These are phyloP conservation scores for Aspergillus olivimuriae DNA, from an alignment of 495 filamentous ascomycete species.

Conservation along the genomic window DNA sequence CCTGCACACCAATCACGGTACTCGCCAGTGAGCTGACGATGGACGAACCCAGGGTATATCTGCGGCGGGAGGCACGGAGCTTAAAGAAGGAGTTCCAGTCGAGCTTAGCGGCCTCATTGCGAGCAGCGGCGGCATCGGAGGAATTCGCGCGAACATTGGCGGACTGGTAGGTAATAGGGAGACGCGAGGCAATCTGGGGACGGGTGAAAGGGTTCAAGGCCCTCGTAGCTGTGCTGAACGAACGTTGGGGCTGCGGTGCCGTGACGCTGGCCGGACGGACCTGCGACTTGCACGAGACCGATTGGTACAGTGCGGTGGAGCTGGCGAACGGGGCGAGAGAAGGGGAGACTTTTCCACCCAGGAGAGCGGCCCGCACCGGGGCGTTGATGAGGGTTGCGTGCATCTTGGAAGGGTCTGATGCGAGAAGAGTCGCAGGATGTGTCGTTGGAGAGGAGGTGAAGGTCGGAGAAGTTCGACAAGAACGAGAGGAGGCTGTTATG, in stretches of 20 bases:
- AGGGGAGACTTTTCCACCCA: conserved; percentile 21
- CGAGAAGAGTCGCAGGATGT: neutral
- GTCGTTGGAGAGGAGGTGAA: conserved; percentile 10
- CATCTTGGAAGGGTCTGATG: conserved; percentile 10
- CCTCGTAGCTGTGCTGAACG: conserved; percentile 4
- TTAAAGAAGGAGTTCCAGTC: conserved; percentile 94
- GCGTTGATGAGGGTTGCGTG: conserved; percentile 19
- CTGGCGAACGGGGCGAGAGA: conserved; percentile 16
- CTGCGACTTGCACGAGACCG: conserved; percentile 10
- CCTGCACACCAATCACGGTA: conserved; percentile 53
- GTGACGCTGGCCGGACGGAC: conserved; percentile 15
- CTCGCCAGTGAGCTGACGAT: conserved; percentile 54
- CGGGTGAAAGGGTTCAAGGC: conserved; percentile 15
- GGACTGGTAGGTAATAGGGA: conserved; percentile 23
- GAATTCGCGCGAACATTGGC: conserved; percentile 33
- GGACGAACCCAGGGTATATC: conserved; percentile 72
- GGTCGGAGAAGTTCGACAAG: conserved; percentile 2
- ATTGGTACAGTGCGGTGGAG: conserved; percentile 15
- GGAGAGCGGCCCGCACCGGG: conserved; percentile 25
- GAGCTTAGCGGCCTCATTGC: conserved; percentile 39
- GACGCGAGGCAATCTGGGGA: conserved; percentile 13
- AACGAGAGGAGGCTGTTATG: conserved; percentile 13
- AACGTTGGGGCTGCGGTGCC: too few relatives aligned
- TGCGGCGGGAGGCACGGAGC: conserved; percentile 76
- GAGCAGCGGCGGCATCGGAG: conserved; percentile 21